Base-by-base conservation (phyloP, 768 basidiomycete genomes). In the Mycena pura region DNA sequence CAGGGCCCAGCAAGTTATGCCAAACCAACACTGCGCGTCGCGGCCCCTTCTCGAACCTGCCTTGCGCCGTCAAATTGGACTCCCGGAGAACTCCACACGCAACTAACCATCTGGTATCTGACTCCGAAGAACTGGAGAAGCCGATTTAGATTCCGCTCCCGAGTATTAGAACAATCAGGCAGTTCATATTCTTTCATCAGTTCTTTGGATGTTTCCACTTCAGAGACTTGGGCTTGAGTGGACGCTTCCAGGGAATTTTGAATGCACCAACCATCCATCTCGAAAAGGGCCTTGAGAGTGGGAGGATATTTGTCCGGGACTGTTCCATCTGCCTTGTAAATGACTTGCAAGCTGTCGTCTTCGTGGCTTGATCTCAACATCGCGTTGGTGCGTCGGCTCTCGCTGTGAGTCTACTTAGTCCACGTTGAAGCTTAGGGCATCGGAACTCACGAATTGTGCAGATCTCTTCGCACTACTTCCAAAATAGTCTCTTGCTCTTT, bases 361-460 rank as follows among this genome's bases (percentile, higher is more conserved):
- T 74, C 66, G 34, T 80, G 78, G 38, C 74, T 76, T 7, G 76
- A 74, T 27, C 82, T 76, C 21, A 88, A 69, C 6, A 74, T 71
- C 13, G 79, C 78, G 66, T 89, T 89, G 11, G 77, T 73, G 6
- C 86, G 81, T 6, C 84, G 80, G 57, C 82, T 86, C 68, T 88
- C 87, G 15, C 87, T 89, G 68, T 10, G 25, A 39, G 51, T 29
- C 48, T 13, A 25, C 39, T 47, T 19, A 56, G 4, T 10, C 14
- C 60, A 19, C 41, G 17, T 24, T 15, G 36, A 5, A 22, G 13
- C 10, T 4, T 2, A 17, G 31, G 28, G 25, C 19, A 28, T 43
- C 17, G n/a, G 25, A 51, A 77, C 85, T 62, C 63, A 87, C 87
- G 84, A 84, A 66, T 88, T 87, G 64, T 86, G 82, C 10, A 88